Evolutionary conservation across 2,329 filamentous ascomycete genomes (phyloP).

Genomic region (Pyricularia sp.): DNA sequence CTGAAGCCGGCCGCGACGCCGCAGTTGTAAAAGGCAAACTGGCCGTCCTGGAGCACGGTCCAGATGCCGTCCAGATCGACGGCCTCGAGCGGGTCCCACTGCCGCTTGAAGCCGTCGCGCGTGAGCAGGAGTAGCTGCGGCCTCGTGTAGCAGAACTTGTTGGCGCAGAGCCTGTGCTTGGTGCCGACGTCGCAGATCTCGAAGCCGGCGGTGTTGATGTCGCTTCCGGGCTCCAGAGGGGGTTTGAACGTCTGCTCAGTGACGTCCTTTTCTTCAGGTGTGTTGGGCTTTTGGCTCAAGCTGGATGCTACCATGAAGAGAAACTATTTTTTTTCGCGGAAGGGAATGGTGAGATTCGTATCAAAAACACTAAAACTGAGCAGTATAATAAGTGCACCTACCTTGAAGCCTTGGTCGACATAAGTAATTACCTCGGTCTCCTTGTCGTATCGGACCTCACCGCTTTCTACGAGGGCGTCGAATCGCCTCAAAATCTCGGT

Average conservation of each 20-base stretch:
- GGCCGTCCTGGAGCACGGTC: slow-evolving; percentile 20
- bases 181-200: slow-evolving; percentile 27
- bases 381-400: not conserved
- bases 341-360: not conserved
- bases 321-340: slow-evolving; percentile 9
- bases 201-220: slow-evolving; percentile 30
- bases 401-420: slow-evolving; percentile 2
- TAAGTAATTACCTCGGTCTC: slow-evolving; percentile 6
- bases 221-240: slow-evolving; percentile 23
- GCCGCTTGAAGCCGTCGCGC: slow-evolving; percentile 32
- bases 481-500: slow-evolving; percentile 12
- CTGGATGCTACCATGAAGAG: slow-evolving; percentile 9
- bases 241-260: not conserved
- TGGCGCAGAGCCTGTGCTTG: slow-evolving; percentile 35
- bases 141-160: slow-evolving; percentile 37
- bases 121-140: slow-evolving; percentile 39
- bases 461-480: slow-evolving; percentile 13
- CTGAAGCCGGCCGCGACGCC: slow-evolving; percentile 30
- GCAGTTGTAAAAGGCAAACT: slow-evolving; percentile 34
- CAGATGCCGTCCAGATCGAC: slow-evolving; percentile 25
- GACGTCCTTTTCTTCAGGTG: slow-evolving; percentile 7
- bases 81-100: slow-evolving; percentile 28
- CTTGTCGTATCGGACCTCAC: slow-evolving; percentile 14
- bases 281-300: slow-evolving; percentile 10
- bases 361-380: not conserved